Base-by-base conservation (phyloP, 306 rosid genomes). In the Corylus americana region DNA sequence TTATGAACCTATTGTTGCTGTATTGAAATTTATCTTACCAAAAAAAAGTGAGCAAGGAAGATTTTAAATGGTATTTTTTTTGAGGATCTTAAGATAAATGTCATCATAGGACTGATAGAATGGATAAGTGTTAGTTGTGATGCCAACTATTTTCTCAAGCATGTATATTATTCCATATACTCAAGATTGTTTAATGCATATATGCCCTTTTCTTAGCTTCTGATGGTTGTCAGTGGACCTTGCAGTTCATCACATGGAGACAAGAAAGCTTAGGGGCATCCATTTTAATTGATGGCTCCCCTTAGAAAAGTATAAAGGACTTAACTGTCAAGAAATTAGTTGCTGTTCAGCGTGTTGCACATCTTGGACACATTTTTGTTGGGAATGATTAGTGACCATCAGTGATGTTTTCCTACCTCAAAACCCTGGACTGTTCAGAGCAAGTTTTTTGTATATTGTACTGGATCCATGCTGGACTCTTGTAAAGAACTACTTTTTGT, bases 211-310 rank as follows among this genome's bases (percentile, higher is more conserved):
- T 29, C 44, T 31, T 73, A 59, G 47, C 29, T 51, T 53, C 49
- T 78, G 37, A 47, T 66, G 20, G 78, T 74, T 81, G 51, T 68
- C 16, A 66, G 78, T 27, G 74, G 74, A 42, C n/a, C 74, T 55
- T 77, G 84, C 80, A 55, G 84, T 82, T 74, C 76, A 31, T 20
- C 58, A 61, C 68, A 74, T 49, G 82, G 66, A 83, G 75, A 42
- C 61, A 4, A 55, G 49, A 47, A 73, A 80, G 82, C 59, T 61
- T 4, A 22, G 77, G 71, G 22, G 64, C 53, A 47, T 14, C 75
- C 55, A 4, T 68, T 75, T 66, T n/a, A n/a, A 50, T 45, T 51
- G 75, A 74, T 11, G 25, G 27, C 37, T 72, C 75, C 72, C 70
- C 6, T 45, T n/a, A 29, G 59, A 57, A 74, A 58, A 55, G 59